phyloP scores from a whole-genome alignment of 768 basidiomycete species.

The Lactarius indigo region DNA sequence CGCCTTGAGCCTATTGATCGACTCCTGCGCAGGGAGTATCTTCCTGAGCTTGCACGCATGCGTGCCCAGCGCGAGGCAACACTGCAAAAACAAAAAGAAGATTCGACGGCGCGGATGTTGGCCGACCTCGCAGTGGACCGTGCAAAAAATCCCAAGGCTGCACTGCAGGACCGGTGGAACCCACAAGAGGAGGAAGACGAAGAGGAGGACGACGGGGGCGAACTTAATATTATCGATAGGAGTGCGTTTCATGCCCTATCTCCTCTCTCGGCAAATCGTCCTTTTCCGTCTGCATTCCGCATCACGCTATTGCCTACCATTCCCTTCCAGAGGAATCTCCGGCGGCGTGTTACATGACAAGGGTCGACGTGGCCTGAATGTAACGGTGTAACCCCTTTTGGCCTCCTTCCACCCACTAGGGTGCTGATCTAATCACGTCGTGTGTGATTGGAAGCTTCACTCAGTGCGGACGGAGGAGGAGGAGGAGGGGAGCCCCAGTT shows the following conservation, averaged over 20 bases:
- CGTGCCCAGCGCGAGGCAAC: slow-evolving; percentile 59
- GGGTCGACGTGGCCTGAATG: slow-evolving; percentile 10
- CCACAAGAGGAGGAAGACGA: slow-evolving; percentile 44
- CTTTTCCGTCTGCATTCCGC: slow-evolving; percentile 8
- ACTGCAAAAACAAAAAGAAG: slow-evolving; percentile 63
- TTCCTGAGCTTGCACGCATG: slow-evolving; percentile 81
- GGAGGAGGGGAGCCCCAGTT: neutral
- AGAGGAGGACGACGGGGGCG: slow-evolving; percentile 46
- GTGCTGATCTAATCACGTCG: slow-evolving; percentile 5
- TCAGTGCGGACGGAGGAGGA: neutral
- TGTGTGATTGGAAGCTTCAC: neutral
- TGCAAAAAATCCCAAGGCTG: slow-evolving; percentile 54
- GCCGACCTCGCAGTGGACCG: slow-evolving; percentile 76
- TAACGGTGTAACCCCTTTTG: slow-evolving; percentile 5
- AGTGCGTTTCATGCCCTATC: slow-evolving; percentile 44
- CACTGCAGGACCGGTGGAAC: slow-evolving; percentile 60
- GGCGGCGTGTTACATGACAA: slow-evolving; percentile 9
- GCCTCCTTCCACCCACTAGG: neutral
- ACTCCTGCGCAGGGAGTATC: slow-evolving; percentile 64
- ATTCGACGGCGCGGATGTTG: slow-evolving; percentile 75
- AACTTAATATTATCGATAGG: slow-evolving; percentile 62
- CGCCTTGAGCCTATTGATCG: neutral
- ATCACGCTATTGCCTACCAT: neutral
- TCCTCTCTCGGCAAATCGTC: neutral
- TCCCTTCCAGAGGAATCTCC: neutral